A percentile compares a stretch with the other conserved stretches of the same genome.
These are phyloP conservation scores for Ceratorhiza oryzae-sativae DNA, from an alignment of 1,284 basidiomycete species.

Conservation along the genomic window DNA sequence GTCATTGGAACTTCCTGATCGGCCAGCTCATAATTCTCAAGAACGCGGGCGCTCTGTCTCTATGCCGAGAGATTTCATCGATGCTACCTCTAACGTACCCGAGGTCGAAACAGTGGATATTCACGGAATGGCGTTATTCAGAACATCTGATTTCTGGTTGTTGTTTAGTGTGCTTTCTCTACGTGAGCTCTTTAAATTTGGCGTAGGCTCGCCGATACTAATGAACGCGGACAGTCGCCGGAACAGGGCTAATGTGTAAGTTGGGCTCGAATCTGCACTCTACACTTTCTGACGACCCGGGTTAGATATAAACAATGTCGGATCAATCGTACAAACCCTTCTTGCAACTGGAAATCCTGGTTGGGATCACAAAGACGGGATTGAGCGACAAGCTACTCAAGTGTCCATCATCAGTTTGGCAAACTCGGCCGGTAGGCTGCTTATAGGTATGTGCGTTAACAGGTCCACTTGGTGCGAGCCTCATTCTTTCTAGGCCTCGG, in stretches of 20 bases:
- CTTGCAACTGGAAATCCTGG: slow-evolving; percentile 69
- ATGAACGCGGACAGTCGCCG: slow-evolving; percentile 65
- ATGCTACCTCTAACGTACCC: slow-evolving; percentile 4
- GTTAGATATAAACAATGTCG: slow-evolving; percentile 91
- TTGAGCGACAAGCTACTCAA: slow-evolving; percentile 82
- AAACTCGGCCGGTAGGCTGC: slow-evolving; percentile 82
- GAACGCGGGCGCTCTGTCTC: slow-evolving; percentile 27
- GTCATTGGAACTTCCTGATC: background rate
- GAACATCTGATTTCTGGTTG: slow-evolving; percentile 74
- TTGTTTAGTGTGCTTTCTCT: slow-evolving; percentile 74
- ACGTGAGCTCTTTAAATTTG: slow-evolving; percentile 52
- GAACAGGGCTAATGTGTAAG: slow-evolving; percentile 88
- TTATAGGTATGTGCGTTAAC: slow-evolving; percentile 64
- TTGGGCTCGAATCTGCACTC: slow-evolving; percentile 35
- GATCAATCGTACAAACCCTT: slow-evolving; percentile 87
- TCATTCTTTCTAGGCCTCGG: slow-evolving; percentile 61
- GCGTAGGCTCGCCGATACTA: slow-evolving; percentile 17
- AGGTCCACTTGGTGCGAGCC: background rate
- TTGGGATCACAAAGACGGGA: slow-evolving; percentile 71
- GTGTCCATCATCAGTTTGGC: slow-evolving; percentile 85
- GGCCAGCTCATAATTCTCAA: background rate
- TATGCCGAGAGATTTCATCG: slow-evolving; percentile 15
- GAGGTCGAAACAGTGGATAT: slow-evolving; percentile 51
- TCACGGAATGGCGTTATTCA: slow-evolving; percentile 58
- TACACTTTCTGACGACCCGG: slow-evolving; percentile 6